phyloP scores from a whole-genome alignment of 331 rosid genomes.

The Quercus tomentella region DNA sequence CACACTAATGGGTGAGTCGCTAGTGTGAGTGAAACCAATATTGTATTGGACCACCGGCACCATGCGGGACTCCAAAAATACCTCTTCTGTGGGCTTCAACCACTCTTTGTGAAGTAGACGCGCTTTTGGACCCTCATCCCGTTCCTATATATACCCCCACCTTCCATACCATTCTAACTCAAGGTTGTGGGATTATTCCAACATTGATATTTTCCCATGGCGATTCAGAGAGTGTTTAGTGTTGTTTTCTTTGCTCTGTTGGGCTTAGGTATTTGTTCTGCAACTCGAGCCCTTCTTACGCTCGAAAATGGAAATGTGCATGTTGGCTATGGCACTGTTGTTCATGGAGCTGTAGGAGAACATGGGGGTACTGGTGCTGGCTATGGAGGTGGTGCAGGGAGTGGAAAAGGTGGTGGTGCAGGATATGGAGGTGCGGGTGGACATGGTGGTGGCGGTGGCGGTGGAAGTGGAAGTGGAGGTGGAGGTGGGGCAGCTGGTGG shows the following conservation, averaged over 20 bases:
- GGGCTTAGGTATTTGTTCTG: slow-evolving; percentile 44
- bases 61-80: slow-evolving; percentile 31
- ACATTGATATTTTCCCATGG: slow-evolving; percentile 20
- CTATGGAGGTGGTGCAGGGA: slow-evolving; percentile 13
- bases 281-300: slow-evolving; percentile 37
- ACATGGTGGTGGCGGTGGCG: slow-evolving; percentile 30
- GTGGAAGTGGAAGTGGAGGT: slow-evolving; percentile 35
- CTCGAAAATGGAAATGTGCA: slow-evolving; percentile 21
- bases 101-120: slow-evolving; percentile 25
- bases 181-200: slow-evolving; percentile 3
- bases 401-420: slow-evolving; percentile 22
- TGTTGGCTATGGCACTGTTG: slow-evolving; percentile 27
- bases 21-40: slow-evolving; percentile 1
- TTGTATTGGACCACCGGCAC: slow-evolving; percentile 22
- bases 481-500: slow-evolving; percentile 29
- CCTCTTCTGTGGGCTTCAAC: slow-evolving; percentile 34
- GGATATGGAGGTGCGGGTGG: slow-evolving; percentile 29
- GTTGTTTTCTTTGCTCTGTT: slow-evolving; percentile 34
- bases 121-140: slow-evolving; percentile 12
- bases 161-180: slow-evolving; percentile 11
- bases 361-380: background rate
- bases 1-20: slow-evolving; percentile 18
- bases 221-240: slow-evolving; percentile 11
- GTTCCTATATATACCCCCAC: slow-evolving; percentile 33
- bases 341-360: background rate